Base-by-base conservation (phyloP, 225 moss, liverwort and hornwort species). In the Lunularia cruciata region DNA sequence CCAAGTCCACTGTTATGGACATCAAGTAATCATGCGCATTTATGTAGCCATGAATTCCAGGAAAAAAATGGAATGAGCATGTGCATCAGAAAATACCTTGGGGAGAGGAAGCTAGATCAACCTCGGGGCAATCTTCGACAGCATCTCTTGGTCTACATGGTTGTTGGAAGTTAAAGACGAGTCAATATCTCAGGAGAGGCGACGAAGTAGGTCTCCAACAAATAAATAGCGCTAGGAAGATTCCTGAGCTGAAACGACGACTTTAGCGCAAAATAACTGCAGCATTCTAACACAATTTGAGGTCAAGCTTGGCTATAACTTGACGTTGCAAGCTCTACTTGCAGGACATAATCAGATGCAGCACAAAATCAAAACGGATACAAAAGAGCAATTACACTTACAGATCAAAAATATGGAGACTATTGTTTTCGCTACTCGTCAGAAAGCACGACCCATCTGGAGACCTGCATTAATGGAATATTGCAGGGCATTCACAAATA, bases 391-490 rank as follows among this genome's bases (percentile, higher is more conserved):
- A 7, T 37, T 20, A 63, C 12, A 78, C 87, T 87, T 70, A 93
- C 90, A 91, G 78, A 70, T 93, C 91, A 83, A 93, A 91, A 61
- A 85, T 77, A 60, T 77, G 85, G 27, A 99, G 91, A 69, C 76
- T 89, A 81, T 93, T 91, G 83, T 93, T 87, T 65, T 99, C 98
- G 75, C 84, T 89, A 69, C 87, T 91, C 45, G 91, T 91, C 68
- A 93, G 68, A 48, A 99, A 91, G 77, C 89, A 91, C 45, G 93
- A 91, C 60, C 98, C 98, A 76, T 93, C 98, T 57, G 98, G 84
- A 63, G 98, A 88, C 98, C 95, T 95, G 85, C 47, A 57, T 80
- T 22, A 46, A 28, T 48, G 51, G 18, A 39, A 15, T 20, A 16
- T 26, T 38, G 27, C 46, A 19, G 26, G 20, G 25, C 55, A 56